Percentiles rank a stretch among this genome's conserved stretches.
Conservation (phyloP, 805 yeast genomes). For the Phaffomyces opuntiae region DNA sequence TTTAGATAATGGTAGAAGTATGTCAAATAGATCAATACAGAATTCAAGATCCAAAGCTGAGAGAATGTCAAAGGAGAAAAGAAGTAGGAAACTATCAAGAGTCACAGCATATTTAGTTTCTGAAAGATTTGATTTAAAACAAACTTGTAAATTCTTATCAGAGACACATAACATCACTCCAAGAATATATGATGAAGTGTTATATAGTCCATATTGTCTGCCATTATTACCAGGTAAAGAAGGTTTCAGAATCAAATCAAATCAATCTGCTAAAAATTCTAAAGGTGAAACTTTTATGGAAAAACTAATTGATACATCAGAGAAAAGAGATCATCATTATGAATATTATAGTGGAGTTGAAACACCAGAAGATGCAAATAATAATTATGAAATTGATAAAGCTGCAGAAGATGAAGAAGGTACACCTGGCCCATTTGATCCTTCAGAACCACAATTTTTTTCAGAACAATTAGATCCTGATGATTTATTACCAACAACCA, state of each 20-base stretch:
- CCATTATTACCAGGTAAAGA: slow-evolving; percentile 83
- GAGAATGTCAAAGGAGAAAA: slow-evolving; percentile 39
- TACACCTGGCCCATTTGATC: slow-evolving; percentile 58
- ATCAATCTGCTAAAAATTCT: slow-evolving; percentile 34
- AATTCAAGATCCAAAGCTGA: slow-evolving; percentile 36
- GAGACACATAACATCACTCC: slow-evolving; percentile 79
- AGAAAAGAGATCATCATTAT: slow-evolving; percentile 84
- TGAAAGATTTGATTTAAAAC: slow-evolving; percentile 65
- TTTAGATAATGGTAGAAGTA: slow-evolving; percentile 5
- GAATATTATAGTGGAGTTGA: slow-evolving; percentile 80
- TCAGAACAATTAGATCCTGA: slow-evolving; percentile 34
- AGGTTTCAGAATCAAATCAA: slow-evolving; percentile 70
- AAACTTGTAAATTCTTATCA: slow-evolving; percentile 57
- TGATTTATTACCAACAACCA: slow-evolving; percentile 7
- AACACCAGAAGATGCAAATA: slow-evolving; percentile 49
- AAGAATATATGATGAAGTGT: slow-evolving; percentile 83
- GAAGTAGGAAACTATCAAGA: slow-evolving; percentile 59
- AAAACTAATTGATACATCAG: slow-evolving; percentile 68
- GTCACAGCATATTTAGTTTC: slow-evolving; percentile 91
- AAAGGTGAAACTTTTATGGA: slow-evolving; percentile 53
- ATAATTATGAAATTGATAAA: slow-evolving; percentile 31
- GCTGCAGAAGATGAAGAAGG: slow-evolving; percentile 22
- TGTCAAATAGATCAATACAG: slow-evolving; percentile 1
- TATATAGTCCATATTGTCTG: slow-evolving; percentile 81
- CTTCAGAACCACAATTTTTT: slow-evolving; percentile 89